These are phyloP conservation scores for Trichoderma koningiopsis DNA, from an alignment of 2,329 filamentous ascomycete species.

Conservation along the genomic window DNA sequence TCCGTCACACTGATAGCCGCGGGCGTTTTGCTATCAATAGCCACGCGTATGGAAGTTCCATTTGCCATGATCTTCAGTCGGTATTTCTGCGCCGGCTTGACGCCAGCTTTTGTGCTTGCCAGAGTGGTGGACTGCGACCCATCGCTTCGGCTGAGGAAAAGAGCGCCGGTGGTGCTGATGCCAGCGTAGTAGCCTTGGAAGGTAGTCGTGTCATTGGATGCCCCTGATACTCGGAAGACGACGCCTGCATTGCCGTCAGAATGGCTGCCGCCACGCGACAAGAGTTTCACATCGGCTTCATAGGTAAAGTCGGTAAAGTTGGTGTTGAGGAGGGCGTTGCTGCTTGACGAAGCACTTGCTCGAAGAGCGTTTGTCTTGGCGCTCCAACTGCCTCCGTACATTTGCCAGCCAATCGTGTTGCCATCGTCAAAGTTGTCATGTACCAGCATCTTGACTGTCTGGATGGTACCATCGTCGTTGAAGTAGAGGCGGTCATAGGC, in stretches of 20 bases:
- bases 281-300: constrained; percentile 22
- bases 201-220: constrained; percentile 24
- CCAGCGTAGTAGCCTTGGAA: constrained; percentile 37
- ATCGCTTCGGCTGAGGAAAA: constrained; percentile 32
- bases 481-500: constrained; percentile 54
- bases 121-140: constrained; percentile 24
- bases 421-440: constrained; percentile 47
- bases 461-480: constrained; percentile 46
- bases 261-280: background rate
- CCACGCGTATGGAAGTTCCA: constrained; percentile 26
- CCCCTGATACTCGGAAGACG: constrained; percentile 39
- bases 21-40: constrained; percentile 24
- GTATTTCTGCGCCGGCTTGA: constrained; percentile 22
- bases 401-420: constrained; percentile 42
- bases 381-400: constrained; percentile 28
- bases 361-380: background rate
- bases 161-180: constrained; percentile 33
- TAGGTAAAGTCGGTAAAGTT: constrained; percentile 27
- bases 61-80: constrained; percentile 26
- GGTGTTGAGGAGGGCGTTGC: constrained; percentile 26
- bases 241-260: constrained; percentile 38
- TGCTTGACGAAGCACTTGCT: constrained; percentile 5
- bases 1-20: constrained; percentile 27
- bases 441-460: constrained; percentile 48
- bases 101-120: constrained; percentile 12